Evolutionary conservation across 2,329 filamentous ascomycete genomes (phyloP), one percentile per base, ranked within the genome.

Genomic region (Pseudocercospora pini-densiflorae): DNA sequence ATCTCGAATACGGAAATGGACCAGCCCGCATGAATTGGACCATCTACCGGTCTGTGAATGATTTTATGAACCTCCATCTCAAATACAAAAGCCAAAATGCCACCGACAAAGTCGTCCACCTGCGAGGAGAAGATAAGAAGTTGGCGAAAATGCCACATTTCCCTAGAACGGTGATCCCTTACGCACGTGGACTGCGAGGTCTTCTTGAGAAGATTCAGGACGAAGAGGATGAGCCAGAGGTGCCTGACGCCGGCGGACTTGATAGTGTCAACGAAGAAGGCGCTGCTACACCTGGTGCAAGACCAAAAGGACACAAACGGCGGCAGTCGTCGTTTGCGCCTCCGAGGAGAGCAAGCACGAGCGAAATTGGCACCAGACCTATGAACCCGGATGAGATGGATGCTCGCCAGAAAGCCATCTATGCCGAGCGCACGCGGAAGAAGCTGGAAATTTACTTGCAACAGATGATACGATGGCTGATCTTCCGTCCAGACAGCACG

Each of bases 21-120:
- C 88, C 95, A 63, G 97, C 94, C 62, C 88, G 95, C 64, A 98
- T 99, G 96, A 92, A 92, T 76, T 99, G 95, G 95, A 90, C 92
- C 19, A 92, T 99, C 65, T 89, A 93, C 74, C 88, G 95, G 62
- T 94, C 92, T 9, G 87, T 98, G 45, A 86, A 89, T 72, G 95
- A 99, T 77, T 97, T 99, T 73, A 88, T 92, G 72, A 97, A 97
- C 73, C 83, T 99, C 40, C 95, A 99, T 79, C 84, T 93, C 75
- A 94, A 96, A 73, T 99, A 98, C 85, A 97, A 95, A 77, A 84
- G 97, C 62, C 90, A 94, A 66, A 87, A 92, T 65, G 89, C 91
- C 67, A 94, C 93, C 67, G 92, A 97, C 71, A 93, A 92, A 72
- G 92, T 94, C 71, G 88, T 93, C 40, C 88, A 92, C 71, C 84